Conservation (phyloP, 768 basidiomycete species). For the Gloeostereum incarnatum region DNA sequence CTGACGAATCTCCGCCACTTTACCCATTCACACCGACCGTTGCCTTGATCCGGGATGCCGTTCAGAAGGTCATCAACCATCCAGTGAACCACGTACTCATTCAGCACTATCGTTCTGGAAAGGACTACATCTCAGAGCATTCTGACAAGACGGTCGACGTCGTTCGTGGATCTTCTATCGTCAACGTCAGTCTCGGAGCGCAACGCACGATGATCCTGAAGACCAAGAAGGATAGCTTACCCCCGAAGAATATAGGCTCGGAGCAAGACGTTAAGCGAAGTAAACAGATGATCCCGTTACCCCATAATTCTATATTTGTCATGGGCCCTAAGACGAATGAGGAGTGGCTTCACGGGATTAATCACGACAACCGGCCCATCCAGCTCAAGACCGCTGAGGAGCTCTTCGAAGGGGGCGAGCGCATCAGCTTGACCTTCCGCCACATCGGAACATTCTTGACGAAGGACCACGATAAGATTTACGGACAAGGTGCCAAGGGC, state of each 20-base stretch:
- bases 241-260: constrained; percentile 7
- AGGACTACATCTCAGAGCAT: constrained; percentile 81
- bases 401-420: constrained; percentile 42
- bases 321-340: constrained; percentile 67
- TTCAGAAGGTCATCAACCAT: constrained; percentile 48
- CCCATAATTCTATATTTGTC: constrained; percentile 79
- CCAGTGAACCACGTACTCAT: constrained; percentile 81
- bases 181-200: constrained; percentile 77
- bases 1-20: constrained; percentile 68
- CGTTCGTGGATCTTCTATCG: constrained; percentile 61
- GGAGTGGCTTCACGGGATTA: constrained; percentile 70
- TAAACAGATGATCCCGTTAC: constrained; percentile 61
- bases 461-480: constrained; percentile 42
- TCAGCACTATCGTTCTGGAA: constrained; percentile 70
- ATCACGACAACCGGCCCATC: constrained; percentile 61
- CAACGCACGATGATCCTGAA: constrained; percentile 71
- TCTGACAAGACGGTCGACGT: constrained; percentile 85
- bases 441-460: constrained; percentile 70
- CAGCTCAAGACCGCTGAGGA: constrained; percentile 46
- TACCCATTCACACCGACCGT: constrained; percentile 63
- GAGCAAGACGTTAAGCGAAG: constrained; percentile 6
- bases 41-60: constrained; percentile 49
- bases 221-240: constrained; percentile 41
- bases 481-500: constrained; percentile 62
- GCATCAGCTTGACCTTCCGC: constrained; percentile 77